phyloP scores from a whole-genome alignment of 2,329 filamentous ascomycete species.

The Exophiala mesophila region DNA sequence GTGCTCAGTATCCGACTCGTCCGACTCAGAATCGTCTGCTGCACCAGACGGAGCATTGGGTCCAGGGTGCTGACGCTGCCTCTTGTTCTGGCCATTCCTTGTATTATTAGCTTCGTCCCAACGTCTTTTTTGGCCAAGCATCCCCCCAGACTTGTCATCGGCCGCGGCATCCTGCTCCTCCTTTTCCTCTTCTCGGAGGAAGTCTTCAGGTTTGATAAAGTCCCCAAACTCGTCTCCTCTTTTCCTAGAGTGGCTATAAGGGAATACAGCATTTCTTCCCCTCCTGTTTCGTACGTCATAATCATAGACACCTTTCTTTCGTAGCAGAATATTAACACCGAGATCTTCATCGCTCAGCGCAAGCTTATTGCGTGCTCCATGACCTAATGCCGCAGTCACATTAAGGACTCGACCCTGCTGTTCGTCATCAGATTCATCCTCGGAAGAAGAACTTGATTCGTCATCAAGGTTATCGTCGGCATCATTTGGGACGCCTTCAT shows the following conservation, averaged over 20 bases:
- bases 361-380: constrained; percentile 78
- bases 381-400: constrained; percentile 76
- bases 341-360: constrained; percentile 84
- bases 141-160: constrained; percentile 52
- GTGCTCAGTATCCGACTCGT: constrained; percentile 50
- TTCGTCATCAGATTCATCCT: constrained; percentile 82
- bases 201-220: constrained; percentile 88
- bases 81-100: constrained; percentile 35
- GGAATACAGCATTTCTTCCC: constrained; percentile 88
- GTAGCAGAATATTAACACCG: constrained; percentile 83
- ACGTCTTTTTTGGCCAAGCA: constrained; percentile 85
- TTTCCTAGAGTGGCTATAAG: constrained; percentile 72
- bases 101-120: constrained; percentile 67
- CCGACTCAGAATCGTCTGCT: constrained; percentile 53
- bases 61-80: constrained; percentile 8
- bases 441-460: constrained; percentile 79
- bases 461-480: constrained; percentile 74
- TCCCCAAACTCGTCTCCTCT: constrained; percentile 91
- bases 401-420: constrained; percentile 90
- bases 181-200: constrained; percentile 84
- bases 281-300: constrained; percentile 89
- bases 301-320: constrained; percentile 86
- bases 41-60: constrained; percentile 24
- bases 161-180: constrained; percentile 63
- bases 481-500: constrained; percentile 38